Evolutionary conservation across 441 rosid species (phyloP), one percentile per base, ranked within the genome.

Genomic region (Mallotus repandus): DNA sequence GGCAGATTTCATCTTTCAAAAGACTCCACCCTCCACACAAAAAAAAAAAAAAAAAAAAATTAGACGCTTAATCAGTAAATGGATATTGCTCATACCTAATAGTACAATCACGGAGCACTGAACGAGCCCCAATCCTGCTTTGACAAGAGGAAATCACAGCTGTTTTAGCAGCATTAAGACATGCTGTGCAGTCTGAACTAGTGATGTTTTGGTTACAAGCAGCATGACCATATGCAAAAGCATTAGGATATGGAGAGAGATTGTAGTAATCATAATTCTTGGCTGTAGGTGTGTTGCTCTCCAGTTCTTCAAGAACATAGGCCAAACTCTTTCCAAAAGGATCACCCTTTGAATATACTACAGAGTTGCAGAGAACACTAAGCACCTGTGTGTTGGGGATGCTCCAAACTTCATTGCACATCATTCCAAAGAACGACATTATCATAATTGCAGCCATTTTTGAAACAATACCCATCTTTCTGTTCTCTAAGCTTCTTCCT

Each of bases 31-130:
- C 48, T 8, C 29, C 22, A 45, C 13, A 29, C 22, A 22, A n/a
- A n/a, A n/a, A n/a, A n/a, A n/a, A n/a, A n/a, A 29, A 19, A 21
- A n/a, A 62, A 48, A 58, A 48, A 14, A 32, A n/a, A 49, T 46
- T n/a, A 59, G 21, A 13, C 50, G 41, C 5, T 70, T 63, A 84
- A 65, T 80, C 83, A 57, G 13, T 63, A 12, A 89, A 83, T 10
- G 91, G 87, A 55, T 84, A 86, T 73, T 87, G 88, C 87, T 89
- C 93, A 46, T 87, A 89, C 89, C 93, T 82, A 70, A 89, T 81
- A 3, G 78, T 66, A 69, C 90, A 89, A 78, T 86, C 93, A 58
- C 52, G 60, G 13, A 87, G 89, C 79, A 76, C 79, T 6, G 78
- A 82, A n/a, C 87, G 89, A 55, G 77, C 82, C 48, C 89, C 89